These are phyloP conservation scores for Urochloa ruziziensis DNA, from an alignment of 176 grass and related monocot species.

Conservation along the genomic window DNA sequence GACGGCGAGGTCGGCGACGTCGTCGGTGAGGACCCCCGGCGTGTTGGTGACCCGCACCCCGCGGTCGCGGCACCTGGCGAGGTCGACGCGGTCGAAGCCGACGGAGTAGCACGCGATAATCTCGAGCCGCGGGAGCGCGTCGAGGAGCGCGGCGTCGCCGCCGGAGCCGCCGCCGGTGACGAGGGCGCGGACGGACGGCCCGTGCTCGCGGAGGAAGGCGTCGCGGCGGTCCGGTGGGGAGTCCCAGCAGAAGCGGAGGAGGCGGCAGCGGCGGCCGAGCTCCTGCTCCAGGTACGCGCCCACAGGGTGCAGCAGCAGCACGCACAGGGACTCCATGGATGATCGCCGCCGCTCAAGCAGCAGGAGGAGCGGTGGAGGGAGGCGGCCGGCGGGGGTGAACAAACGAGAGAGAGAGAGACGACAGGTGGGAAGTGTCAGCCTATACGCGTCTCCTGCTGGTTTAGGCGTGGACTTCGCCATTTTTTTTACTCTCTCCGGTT, in stretches of 20 bases:
- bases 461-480: too few relatives aligned
- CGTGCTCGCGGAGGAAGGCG: conserved; percentile 60
- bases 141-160: conserved; percentile 58
- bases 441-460: too few relatives aligned
- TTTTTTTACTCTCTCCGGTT: too few relatives aligned
- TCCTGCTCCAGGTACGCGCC: conserved; percentile 79
- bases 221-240: conserved; percentile 21
- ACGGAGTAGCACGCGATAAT: conserved; percentile 84
- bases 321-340: conserved; percentile 69
- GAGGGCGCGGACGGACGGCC: conserved; percentile 64
- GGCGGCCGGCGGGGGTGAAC: too few relatives aligned
- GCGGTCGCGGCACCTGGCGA: conserved; percentile 62
- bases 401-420: too few relatives aligned
- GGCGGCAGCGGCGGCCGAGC: conserved; percentile 60
- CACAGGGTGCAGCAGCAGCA: conserved; percentile 69
- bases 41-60: conserved; percentile 88
- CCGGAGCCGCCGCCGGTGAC: conserved; percentile 50
- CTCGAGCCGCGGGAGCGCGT: conserved; percentile 70
- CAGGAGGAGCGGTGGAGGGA: too few relatives aligned
- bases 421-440: too few relatives aligned
- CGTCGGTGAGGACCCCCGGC: conserved; percentile 96
- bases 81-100: conserved; percentile 83
- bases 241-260: conserved; percentile 76
- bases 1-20: conserved; percentile 91
- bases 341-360: conserved; percentile 39